phyloP scores from a whole-genome alignment of 1,284 basidiomycete genomes.

The Cryptococcus deneoformans region DNA sequence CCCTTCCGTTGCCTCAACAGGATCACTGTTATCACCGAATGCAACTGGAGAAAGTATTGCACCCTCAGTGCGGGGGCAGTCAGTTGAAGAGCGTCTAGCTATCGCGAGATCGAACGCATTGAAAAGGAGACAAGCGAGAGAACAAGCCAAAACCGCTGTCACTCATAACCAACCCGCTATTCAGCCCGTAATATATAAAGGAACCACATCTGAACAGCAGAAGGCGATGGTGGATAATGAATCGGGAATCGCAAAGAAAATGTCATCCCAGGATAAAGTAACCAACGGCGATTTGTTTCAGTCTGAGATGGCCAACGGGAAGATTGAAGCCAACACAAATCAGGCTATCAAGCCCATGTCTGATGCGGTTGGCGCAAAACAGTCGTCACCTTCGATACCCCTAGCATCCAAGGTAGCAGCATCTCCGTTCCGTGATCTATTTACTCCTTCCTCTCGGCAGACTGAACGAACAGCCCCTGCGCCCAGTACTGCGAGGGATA shows the following conservation, averaged over 20 bases:
- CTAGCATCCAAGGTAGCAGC: background rate
- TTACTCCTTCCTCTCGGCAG: conserved; percentile 16
- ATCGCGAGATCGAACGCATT: conserved; percentile 43
- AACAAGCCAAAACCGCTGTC: conserved; percentile 27
- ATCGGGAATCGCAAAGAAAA: background rate
- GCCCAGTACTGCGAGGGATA: background rate
- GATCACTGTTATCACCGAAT: conserved; percentile 24
- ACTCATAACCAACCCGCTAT: background rate
- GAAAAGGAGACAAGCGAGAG: conserved; percentile 35
- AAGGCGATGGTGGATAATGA: background rate
- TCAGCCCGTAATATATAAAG: background rate
- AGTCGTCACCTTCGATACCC: background rate
- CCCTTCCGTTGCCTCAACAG: conserved; percentile 23
- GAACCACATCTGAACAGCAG: background rate
- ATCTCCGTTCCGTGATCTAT: conserved; percentile 29
- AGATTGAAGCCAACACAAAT: background rate
- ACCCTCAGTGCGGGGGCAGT: conserved; percentile 19
- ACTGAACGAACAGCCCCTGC: conserved; percentile 1
- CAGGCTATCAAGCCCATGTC: background rate
- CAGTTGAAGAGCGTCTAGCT: conserved; percentile 38
- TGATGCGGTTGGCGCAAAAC: background rate
- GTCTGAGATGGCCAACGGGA: background rate
- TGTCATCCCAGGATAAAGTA: background rate
- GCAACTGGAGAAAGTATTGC: conserved; percentile 29
- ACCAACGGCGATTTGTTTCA: too few relatives aligned